A percentile compares a stretch with the other conserved stretches of the same genome.
Evolutionary conservation across 345 rosid genomes (phyloP).

Genomic region (Gossypium thurberi): DNA sequence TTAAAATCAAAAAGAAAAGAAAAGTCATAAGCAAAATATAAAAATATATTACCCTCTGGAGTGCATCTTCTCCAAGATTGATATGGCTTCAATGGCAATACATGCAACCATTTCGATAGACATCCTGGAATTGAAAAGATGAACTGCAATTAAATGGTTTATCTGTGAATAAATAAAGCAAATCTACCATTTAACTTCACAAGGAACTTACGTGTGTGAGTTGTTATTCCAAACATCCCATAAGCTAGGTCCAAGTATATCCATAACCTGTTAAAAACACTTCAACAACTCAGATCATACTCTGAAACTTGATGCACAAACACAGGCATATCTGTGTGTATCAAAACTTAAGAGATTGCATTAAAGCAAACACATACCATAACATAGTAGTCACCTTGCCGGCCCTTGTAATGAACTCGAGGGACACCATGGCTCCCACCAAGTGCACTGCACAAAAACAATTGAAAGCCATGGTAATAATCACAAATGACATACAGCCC

Average conservation of each 20-base stretch:
- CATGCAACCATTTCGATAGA: conserved; percentile 86
- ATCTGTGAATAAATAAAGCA: conserved; percentile 7
- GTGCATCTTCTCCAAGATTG: conserved; percentile 86
- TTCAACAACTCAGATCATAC: conserved; percentile 1
- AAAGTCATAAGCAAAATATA: conserved; percentile 7
- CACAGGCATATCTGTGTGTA: too few species aligned
- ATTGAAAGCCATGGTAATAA: conserved; percentile 9
- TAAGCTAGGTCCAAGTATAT: conserved; percentile 83
- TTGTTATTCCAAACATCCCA: conserved; percentile 83
- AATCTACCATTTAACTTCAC: neutral
- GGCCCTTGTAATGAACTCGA: conserved; percentile 73
- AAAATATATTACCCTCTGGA: conserved; percentile 56
- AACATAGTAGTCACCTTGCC: conserved; percentile 76
- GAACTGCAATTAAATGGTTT: conserved; percentile 4
- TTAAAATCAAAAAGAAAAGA: conserved; percentile 1
- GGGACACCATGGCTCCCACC: conserved; percentile 93
- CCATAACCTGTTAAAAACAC: conserved; percentile 63
- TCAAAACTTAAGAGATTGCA: neutral
- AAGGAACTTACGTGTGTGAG: conserved; percentile 49
- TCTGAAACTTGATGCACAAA: neutral
- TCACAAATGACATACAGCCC: neutral
- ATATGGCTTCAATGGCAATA: conserved; percentile 85
- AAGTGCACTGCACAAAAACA: conserved; percentile 48
- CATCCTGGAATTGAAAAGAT: conserved; percentile 45
- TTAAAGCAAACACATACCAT: conserved; percentile 44